Conservation (phyloP, 1,284 basidiomycete species). For the Porphyrellus sp. region DNA sequence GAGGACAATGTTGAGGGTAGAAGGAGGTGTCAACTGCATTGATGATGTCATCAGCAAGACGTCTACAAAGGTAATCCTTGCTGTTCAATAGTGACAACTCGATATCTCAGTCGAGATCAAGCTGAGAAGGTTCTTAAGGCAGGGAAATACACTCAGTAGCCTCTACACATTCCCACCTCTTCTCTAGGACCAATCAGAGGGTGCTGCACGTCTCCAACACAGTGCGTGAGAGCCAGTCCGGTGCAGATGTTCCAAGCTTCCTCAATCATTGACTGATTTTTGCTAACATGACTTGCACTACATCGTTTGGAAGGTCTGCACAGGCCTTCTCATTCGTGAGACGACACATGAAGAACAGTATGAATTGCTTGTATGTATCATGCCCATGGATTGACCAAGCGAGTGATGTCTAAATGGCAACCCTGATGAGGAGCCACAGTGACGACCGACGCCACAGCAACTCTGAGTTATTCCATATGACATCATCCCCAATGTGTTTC, state of each 20-base stretch:
- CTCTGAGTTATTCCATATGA: slow-evolving; percentile 10
- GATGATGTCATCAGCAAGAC: slow-evolving; percentile 2
- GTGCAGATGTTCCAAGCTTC: slow-evolving; percentile 35
- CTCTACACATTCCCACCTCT: slow-evolving; percentile 16
- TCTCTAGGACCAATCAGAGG: slow-evolving; percentile 14
- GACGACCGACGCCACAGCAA: too few relatives aligned
- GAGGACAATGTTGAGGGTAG: slow-evolving; percentile 4
- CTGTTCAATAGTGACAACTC: slow-evolving; percentile 32
- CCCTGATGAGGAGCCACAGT: slow-evolving; percentile 40
- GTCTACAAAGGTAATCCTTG: slow-evolving; percentile 24
- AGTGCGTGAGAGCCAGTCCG: slow-evolving; percentile 17
- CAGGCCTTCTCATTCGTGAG: slow-evolving; percentile 29
- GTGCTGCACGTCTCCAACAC: slow-evolving; percentile 13
- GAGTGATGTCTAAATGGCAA: slow-evolving; percentile 43
- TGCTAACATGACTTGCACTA: slow-evolving; percentile 27
- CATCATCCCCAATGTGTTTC: background rate
- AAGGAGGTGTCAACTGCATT: slow-evolving; percentile 8
- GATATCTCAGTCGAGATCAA: slow-evolving; percentile 32
- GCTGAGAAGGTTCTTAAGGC: slow-evolving; percentile 27
- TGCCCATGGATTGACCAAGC: slow-evolving; percentile 8
- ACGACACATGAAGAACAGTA: slow-evolving; percentile 39
- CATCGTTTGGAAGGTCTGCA: slow-evolving; percentile 31
- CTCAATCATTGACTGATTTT: slow-evolving; percentile 38
- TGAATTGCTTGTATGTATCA: slow-evolving; percentile 46
- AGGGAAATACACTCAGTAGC: slow-evolving; percentile 17